Conservation (phyloP, 768 basidiomycete species). For the Tricholoma saponaceum region DNA sequence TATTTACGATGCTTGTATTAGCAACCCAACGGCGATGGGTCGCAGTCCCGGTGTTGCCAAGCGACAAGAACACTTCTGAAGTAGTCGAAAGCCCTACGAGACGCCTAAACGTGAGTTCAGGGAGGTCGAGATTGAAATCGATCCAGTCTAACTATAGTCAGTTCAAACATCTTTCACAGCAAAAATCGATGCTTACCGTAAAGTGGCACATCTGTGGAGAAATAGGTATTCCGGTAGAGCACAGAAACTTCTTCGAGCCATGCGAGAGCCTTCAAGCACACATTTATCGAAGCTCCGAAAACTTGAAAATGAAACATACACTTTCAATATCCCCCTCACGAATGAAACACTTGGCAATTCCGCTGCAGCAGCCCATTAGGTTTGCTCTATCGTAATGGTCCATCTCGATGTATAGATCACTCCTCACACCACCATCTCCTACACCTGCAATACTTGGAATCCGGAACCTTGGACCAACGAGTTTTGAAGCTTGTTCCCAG, state of each 20-base stretch:
- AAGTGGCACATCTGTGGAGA: constrained; percentile 6
- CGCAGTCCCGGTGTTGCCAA: constrained; percentile 32
- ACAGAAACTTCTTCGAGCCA: constrained; percentile 26
- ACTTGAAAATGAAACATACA: constrained; percentile 2
- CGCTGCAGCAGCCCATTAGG: constrained; percentile 15
- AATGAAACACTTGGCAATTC: constrained; percentile 14
- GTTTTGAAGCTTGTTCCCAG: constrained; percentile 9
- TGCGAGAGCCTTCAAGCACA: constrained; percentile 24
- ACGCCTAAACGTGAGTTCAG: constrained; percentile 24
- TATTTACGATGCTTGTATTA: constrained; percentile 4
- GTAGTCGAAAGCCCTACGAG: constrained; percentile 17
- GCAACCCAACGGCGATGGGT: constrained; percentile 22
- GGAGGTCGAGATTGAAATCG: constrained; percentile 18
- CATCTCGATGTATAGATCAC: constrained; percentile 4
- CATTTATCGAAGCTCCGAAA: not conserved
- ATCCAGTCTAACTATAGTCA: constrained; percentile 15
- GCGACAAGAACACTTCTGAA: constrained; percentile 22
- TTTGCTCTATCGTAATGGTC: constrained; percentile 11
- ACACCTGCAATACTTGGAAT: constrained; percentile 11
- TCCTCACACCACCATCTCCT: constrained; percentile 6
- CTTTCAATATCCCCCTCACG: constrained; percentile 12
- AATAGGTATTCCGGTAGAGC: constrained; percentile 18
- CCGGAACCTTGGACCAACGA: constrained; percentile 9
- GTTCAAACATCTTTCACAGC: not conserved
- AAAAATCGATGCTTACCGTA: constrained; percentile 4